Conservation (phyloP, 2,329 filamentous ascomycete genomes). For the Fusarium oligoseptatum region DNA sequence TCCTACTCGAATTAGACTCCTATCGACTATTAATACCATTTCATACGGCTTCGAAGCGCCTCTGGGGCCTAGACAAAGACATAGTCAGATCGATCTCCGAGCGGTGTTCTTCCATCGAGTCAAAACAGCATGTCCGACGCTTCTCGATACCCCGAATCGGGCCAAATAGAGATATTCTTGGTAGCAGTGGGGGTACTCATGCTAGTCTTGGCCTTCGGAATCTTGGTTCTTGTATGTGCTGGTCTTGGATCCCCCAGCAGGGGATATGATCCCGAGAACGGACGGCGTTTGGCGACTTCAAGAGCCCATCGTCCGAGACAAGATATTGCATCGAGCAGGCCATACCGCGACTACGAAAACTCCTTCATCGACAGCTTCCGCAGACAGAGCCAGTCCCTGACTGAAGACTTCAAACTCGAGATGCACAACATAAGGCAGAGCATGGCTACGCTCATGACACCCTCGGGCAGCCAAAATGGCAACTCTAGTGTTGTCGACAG, state of each 20-base stretch:
- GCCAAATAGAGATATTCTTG: conserved; percentile 51
- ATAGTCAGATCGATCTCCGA: not conserved
- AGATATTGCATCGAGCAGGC: conserved; percentile 12
- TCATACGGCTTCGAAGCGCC: not conserved
- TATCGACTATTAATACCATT: not conserved
- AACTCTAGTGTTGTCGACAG: not conserved
- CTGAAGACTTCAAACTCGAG: conserved; percentile 44
- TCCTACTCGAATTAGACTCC: not conserved
- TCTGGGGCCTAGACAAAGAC: conserved; percentile 7
- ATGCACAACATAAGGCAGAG: conserved; percentile 40
- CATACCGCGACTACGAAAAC: conserved; percentile 36
- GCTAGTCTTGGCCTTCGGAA: conserved; percentile 50
- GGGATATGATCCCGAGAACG: conserved; percentile 31
- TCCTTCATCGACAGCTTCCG: conserved; percentile 44
- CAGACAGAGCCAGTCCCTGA: conserved; percentile 45
- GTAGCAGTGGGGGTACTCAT: conserved; percentile 51
- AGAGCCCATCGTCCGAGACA: conserved; percentile 23
- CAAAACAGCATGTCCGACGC: conserved; percentile 42
- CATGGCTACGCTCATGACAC: conserved; percentile 23
- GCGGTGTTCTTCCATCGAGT: not conserved
- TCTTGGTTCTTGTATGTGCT: conserved; percentile 50
- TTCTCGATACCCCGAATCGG: conserved; percentile 44
- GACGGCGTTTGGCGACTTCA: conserved; percentile 37
- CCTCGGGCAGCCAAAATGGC: conserved; percentile 11
- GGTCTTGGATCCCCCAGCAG: conserved; percentile 32